Percentiles rank a stretch among this genome's conserved stretches.
Evolutionary conservation across 139 green algal species (phyloP).

Genomic region (Haematococcus sp.): DNA sequence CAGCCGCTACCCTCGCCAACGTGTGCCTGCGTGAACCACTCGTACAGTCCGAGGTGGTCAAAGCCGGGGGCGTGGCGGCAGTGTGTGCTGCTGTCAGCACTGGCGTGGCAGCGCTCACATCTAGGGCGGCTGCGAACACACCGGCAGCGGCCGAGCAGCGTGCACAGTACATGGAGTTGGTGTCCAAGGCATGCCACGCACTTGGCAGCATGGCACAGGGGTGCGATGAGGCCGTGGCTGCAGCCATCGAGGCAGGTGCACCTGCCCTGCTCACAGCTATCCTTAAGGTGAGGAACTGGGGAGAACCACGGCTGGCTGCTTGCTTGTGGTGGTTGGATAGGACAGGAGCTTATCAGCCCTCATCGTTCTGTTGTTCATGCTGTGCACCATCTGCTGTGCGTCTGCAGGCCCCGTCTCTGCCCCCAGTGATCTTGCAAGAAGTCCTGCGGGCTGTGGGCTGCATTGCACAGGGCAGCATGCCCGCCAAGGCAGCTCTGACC

Average conservation of each 20-base stretch:
- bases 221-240: neutral
- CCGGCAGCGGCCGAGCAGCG: too few relatives aligned
- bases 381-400: neutral
- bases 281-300: neutral
- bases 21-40: neutral
- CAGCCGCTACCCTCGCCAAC: neutral
- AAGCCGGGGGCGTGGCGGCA: neutral
- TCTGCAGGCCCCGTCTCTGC: too few relatives aligned
- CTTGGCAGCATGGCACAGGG: neutral
- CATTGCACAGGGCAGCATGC: too few relatives aligned
- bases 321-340: neutral
- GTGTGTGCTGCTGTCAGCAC: neutral
- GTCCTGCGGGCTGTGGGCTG: too few relatives aligned
- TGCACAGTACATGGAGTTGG: too few relatives aligned
- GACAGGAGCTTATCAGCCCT: neutral
- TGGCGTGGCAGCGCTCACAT: neutral
- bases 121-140: neutral
- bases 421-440: too few relatives aligned
- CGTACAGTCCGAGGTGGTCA: neutral
- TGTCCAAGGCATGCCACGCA: neutral
- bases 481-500: too few relatives aligned
- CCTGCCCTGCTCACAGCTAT: too few relatives aligned
- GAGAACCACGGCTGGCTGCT: neutral
- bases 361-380: neutral
- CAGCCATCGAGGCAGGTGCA: too few relatives aligned